Evolutionary conservation across 306 rosid genomes (phyloP), one percentile per base, ranked within the genome.

Genomic region (Sicyos baderoa): DNA sequence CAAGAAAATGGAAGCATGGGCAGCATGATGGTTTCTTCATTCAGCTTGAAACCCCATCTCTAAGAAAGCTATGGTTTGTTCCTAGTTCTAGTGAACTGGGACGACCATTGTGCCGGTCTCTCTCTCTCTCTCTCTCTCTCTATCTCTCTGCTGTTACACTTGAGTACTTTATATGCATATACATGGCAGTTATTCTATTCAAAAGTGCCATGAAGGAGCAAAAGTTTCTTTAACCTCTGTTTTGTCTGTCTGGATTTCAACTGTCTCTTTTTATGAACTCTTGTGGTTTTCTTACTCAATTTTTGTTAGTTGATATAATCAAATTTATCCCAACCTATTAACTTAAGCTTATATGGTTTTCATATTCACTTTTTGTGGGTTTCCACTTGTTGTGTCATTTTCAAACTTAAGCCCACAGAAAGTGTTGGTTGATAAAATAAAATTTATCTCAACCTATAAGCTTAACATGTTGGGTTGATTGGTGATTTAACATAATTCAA

Each of bases 1-100:
- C 90, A 71, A 85, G 97, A 75, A 90, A 91, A 78, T 94, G 99
- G 99, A 94, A 59, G 79, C 88, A 94, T 72, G 99, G 92, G 27
- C 96, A 88, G 50, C 84, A 72, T 21, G 99, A 94, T 80, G 99
- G 99, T 63, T 85, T 94, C 82, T 94, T 94, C 77, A 79, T 85
- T 78, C 99, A 94, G 74, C 87, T 94, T 68, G 99, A 94, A 87
- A 76, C 92, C 23, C 82, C 96, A 64, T 79, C 83, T 49, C 17
- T 82, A 57, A 84, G 99, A 70, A 88, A 87, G 83, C 79, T 94
- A 70, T 90, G 96, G 96, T 94, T 94, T 76, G 79, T 94, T 75
- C 79, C 99, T 45, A 85, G 90, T 82, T 83, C 96, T 51, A 84
- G 49, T 74, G 99, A 94, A 85, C 78, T 85, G 77, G 97, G 97